Evolutionary conservation across 495 filamentous ascomycete species (phyloP), one percentile per base, ranked within the genome.

Genomic region (Penicillium angulare): DNA sequence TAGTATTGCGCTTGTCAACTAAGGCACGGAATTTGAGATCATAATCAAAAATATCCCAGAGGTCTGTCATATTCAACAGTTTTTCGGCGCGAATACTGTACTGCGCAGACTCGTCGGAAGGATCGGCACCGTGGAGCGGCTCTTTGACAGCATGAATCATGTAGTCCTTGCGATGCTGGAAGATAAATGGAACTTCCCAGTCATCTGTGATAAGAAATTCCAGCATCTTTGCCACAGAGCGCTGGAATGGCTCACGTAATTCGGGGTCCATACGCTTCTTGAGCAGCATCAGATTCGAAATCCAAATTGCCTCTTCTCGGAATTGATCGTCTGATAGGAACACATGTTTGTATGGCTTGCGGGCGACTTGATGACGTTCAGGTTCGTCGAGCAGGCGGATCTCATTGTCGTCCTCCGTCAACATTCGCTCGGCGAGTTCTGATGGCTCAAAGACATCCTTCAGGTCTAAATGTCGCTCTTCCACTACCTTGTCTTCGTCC

Each of bases 381-480:
- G 93, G 95, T 50, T 96, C 85, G 66, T 98, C 93, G 12, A 79
- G 80, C 43, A 81, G 75, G 13, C 93, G 87, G 48, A 98, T 97
- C 43, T 80, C 74, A 65, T 97, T 95, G 60, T 98, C 93, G 40
- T 90, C 90, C 47, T 97, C 93, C 4, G 93, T 98, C 27, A 98
- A 82, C 67, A 97, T 87, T 68, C 88, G 89, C 66, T 97, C 93
- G 31, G 82, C 82, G 33, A 98, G 82, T 67, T 97, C 89, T 1
- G 90, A 92, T 2, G 95, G 95, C 68, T 98, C 93, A 52, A 98
- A 97, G 49, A 98, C 92, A 65, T 97, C 92, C 69, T 96, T 96
- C 35, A 98, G 76, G 65, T 97, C 88, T n/a, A 97, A 64, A 33
- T 86, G 89, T 47, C 82, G 81, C 56, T 86, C 84, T 33, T 80